These are phyloP conservation scores for Rauvolfia tetraphylla DNA, from an alignment of 257 asterid species.

Conservation along the genomic window DNA sequence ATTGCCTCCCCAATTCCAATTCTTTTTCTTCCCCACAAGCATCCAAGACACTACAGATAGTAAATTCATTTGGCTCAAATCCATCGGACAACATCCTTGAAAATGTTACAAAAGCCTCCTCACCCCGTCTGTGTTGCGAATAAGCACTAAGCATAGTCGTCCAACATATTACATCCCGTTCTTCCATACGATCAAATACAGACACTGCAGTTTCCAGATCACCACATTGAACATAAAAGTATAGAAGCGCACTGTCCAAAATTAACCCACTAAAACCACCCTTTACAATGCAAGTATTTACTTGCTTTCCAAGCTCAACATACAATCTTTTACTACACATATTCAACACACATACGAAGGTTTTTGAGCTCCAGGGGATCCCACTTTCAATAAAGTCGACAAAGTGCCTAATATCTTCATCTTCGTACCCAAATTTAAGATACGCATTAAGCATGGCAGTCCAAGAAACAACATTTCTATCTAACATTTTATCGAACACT, in stretches of 20 bases:
- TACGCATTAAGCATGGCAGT: slow-evolving; percentile 93
- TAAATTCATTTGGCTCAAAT: slow-evolving; percentile 67
- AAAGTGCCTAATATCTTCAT: slow-evolving; percentile 50
- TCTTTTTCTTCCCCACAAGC: slow-evolving; percentile 80
- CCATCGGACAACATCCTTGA: slow-evolving; percentile 59
- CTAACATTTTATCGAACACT: slow-evolving; percentile 72
- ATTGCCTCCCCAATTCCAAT: slow-evolving; percentile 59
- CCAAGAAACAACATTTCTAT: slow-evolving; percentile 80
- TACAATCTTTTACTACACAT: slow-evolving; percentile 50
- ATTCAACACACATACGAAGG: slow-evolving; percentile 61
- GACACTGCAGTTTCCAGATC: slow-evolving; percentile 55
- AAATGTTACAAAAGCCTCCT: slow-evolving; percentile 52
- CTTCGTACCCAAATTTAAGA: slow-evolving; percentile 41
- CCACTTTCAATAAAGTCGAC: slow-evolving; percentile 52
- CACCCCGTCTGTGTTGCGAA: slow-evolving; percentile 57
- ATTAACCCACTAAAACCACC: slow-evolving; percentile 49
- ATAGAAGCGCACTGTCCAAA: slow-evolving; percentile 55
- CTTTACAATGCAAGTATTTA: slow-evolving; percentile 60
- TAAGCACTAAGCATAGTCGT: slow-evolving; percentile 83
- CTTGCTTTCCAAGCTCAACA: slow-evolving; percentile 70
- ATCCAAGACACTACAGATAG: slow-evolving; percentile 63
- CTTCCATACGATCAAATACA: slow-evolving; percentile 47
- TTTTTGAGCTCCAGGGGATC: slow-evolving; percentile 52
- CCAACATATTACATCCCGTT: slow-evolving; percentile 76
- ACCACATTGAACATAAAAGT: slow-evolving; percentile 67